Evolutionary conservation across 2,329 filamentous ascomycete genomes (phyloP).

Genomic region (Ophiostoma sp.): DNA sequence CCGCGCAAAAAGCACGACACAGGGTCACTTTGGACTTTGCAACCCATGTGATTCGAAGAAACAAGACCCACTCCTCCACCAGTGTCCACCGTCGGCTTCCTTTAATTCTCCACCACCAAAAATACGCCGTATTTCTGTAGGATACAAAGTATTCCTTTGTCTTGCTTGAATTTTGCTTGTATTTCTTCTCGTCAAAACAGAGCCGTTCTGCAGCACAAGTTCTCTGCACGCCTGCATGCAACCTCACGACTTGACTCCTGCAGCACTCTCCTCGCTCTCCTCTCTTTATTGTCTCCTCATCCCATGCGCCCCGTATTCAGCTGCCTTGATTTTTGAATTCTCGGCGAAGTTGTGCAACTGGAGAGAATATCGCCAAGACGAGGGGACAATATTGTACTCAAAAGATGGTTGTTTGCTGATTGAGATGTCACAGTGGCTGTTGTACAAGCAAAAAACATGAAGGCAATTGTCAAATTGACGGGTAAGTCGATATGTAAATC

Average conservation of each 20-base stretch:
- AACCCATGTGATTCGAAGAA: conserved; percentile 9
- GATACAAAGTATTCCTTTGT: too few species aligned
- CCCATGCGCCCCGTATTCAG: neutral
- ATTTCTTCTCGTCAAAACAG: neutral
- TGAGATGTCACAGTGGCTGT: neutral
- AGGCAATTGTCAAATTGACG: neutral
- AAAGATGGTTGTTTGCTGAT: neutral
- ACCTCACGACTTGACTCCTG: neutral
- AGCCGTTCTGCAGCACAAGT: neutral
- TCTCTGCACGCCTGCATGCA: neutral
- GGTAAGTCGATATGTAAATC: neutral
- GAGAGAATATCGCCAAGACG: neutral
- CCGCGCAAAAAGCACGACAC: neutral
- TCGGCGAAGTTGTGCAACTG: conserved; percentile 9
- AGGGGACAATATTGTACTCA: neutral
- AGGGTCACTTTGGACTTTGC: neutral
- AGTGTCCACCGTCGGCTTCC: neutral
- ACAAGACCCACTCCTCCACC: neutral
- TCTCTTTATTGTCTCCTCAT: neutral
- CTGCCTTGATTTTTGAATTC: conserved; percentile 5
- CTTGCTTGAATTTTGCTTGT: too few species aligned
- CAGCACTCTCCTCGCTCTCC: neutral
- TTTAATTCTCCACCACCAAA: neutral
- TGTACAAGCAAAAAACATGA: neutral
- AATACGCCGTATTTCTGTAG: neutral